Conservation (phyloP, 768 basidiomycete genomes). For the Lentinula lateritia region DNA sequence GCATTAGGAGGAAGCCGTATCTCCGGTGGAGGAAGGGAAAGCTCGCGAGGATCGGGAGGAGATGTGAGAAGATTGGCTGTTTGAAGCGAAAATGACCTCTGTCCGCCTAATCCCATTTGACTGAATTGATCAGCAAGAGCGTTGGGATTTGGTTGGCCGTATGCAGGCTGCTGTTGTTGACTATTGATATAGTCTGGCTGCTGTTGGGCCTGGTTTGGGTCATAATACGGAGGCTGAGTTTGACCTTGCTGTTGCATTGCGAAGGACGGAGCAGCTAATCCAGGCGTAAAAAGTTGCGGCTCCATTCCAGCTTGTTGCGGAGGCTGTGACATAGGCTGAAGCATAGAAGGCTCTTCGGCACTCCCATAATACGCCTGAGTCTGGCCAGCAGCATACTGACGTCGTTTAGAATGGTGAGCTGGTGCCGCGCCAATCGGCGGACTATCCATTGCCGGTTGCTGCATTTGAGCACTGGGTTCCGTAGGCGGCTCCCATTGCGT, state of each 20-base stretch:
- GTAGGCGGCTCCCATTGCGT: slow-evolving; percentile 78
- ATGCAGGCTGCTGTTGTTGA: slow-evolving; percentile 24
- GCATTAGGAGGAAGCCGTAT: slow-evolving; percentile 85
- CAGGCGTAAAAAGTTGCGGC: slow-evolving; percentile 80
- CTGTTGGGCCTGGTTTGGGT: slow-evolving; percentile 20
- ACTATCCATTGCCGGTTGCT: slow-evolving; percentile 26
- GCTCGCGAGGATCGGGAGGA: slow-evolving; percentile 85
- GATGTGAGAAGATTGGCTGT: slow-evolving; percentile 91
- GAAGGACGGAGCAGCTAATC: slow-evolving; percentile 63
- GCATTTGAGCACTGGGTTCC: slow-evolving; percentile 22
- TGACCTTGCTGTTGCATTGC: slow-evolving; percentile 48
- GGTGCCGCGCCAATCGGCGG: slow-evolving; percentile 40
- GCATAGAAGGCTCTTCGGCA: slow-evolving; percentile 29
- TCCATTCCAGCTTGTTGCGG: slow-evolving; percentile 25
- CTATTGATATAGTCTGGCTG: slow-evolving; percentile 43
- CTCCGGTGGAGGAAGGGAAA: slow-evolving; percentile 79
- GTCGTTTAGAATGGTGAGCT: slow-evolving; percentile 56
- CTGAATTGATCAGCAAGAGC: slow-evolving; percentile 80
- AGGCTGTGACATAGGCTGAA: slow-evolving; percentile 21
- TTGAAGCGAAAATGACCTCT: slow-evolving; percentile 71
- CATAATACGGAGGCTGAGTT: slow-evolving; percentile 31
- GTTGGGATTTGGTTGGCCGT: slow-evolving; percentile 45
- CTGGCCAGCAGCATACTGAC: slow-evolving; percentile 93
- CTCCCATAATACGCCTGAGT: slow-evolving; percentile 78
- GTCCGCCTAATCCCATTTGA: slow-evolving; percentile 81